A percentile compares a stretch with the other conserved stretches of the same genome.
Evolutionary conservation across 2,329 filamentous ascomycete species (phyloP).

Genomic region (Calonectria multiphialidica): DNA sequence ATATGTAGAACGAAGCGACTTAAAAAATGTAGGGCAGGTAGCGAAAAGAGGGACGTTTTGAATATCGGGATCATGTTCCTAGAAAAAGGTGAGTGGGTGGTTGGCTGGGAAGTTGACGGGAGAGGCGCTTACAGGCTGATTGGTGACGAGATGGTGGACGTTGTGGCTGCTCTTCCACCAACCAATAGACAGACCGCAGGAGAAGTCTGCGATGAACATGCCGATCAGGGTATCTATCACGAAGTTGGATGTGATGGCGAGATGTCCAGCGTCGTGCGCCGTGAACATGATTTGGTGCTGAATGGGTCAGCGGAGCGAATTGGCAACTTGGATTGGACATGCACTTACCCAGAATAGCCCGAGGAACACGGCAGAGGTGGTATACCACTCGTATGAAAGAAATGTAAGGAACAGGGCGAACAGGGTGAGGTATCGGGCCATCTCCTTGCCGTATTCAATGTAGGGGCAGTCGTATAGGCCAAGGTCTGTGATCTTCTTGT

Average conservation of each 20-base stretch:
- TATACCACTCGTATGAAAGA: conserved; percentile 65
- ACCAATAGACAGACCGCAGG: conserved; percentile 74
- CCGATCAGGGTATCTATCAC: conserved; percentile 69
- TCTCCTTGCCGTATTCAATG: conserved; percentile 69
- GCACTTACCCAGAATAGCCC: conserved; percentile 69
- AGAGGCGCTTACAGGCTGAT: conserved; percentile 61
- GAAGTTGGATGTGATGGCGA: conserved; percentile 72
- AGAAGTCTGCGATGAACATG: conserved; percentile 73
- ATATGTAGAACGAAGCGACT: conserved; percentile 72
- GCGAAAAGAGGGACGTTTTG: conserved; percentile 79
- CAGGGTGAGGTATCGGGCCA: conserved; percentile 63
- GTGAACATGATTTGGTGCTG: conserved; percentile 78
- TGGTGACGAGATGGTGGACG: conserved; percentile 76
- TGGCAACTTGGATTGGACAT: not conserved
- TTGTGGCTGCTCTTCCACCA: conserved; percentile 81
- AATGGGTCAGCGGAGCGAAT: conserved; percentile 26
- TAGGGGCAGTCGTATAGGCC: conserved; percentile 72
- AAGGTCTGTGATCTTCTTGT: conserved; percentile 64
- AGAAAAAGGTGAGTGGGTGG: not conserved
- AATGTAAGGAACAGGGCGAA: conserved; percentile 61
- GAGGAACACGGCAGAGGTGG: conserved; percentile 68
- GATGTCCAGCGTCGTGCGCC: conserved; percentile 74
- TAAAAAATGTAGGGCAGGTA: conserved; percentile 74
- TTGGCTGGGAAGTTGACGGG: not conserved
- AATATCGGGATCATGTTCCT: conserved; percentile 70